phyloP scores from a whole-genome alignment of 78 protist species.

The slime mould (Dictyostelium discoideum) region dicty_2.7 NC_007091.3:4070501-4071000 shows the following conservation, averaged over 20 bases:
- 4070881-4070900: slow-evolving; percentile 38
- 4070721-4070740: slow-evolving; percentile 5
- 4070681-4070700: neutral
- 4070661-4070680: neutral
- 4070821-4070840: slow-evolving; percentile 12
- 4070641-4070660: neutral
- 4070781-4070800: neutral
- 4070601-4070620: neutral
- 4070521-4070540: slow-evolving; percentile 22
- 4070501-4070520: neutral
- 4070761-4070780: neutral
- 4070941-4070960: slow-evolving; percentile 53
- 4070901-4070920: slow-evolving; percentile 83
- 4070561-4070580: slow-evolving; percentile 13
- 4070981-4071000: slow-evolving; percentile 32
- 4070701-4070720: neutral
- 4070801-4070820: slow-evolving; percentile 9
- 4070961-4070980: slow-evolving; percentile 4
- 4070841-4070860: slow-evolving; percentile 14
- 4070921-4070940: slow-evolving; percentile 65
- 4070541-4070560: slow-evolving; percentile 31
- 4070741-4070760: neutral
- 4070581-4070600: neutral
- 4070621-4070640: neutral
- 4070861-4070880: neutral